Evolutionary conservation across 2,329 filamentous ascomycete genomes (phyloP), one percentile per base, ranked within the genome.

Genomic region (Fusarium aywerte): DNA sequence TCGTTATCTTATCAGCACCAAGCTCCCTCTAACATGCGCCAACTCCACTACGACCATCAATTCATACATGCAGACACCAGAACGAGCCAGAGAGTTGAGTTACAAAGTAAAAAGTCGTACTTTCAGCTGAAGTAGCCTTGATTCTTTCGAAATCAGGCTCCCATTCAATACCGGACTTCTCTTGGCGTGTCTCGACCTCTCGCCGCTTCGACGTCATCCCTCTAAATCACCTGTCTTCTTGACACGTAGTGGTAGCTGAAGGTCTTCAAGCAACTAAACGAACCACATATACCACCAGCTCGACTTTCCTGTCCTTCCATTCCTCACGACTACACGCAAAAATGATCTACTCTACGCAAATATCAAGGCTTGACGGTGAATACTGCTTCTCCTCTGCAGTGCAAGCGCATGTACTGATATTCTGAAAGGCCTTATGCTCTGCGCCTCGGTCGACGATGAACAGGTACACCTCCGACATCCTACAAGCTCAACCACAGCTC

Each of bases 311-410:
- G n/a, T 31, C 49, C 15, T 38, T 40, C 48, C 20, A n/a, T 23
- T 45, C 20, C 18, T 18, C 33, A 42, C 42, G 18, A 33, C 23
- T 25, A 66, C 25, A 33, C 44, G 33, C 62, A 44, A 58, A 44
- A 55, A 96, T 95, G 93, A 95, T 97, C 75, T 89, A 88, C 79
- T 96, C 94, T 74, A 99, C 95, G 52, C 92, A 97, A 82, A 97
- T 99, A 82, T 91, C 93, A 69, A 87, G 96, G 80, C 87, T 98
- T 50, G 96, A 98, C 81, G 95, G 93, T 96, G 76, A 59, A 25
- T 73, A 64, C 31, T 36, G 38, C 39, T 49, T 42, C 47, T 32
- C 32, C 32, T 29, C 48, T 51, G n/a, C 23, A 33, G 27, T 40
- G 21, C 42, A 55, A 48, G 12, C 10, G 16, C 29, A 54, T 32